Evolutionary conservation across 1,139 yeast genomes (phyloP).

Genomic region (Candida neerlandica): DNA sequence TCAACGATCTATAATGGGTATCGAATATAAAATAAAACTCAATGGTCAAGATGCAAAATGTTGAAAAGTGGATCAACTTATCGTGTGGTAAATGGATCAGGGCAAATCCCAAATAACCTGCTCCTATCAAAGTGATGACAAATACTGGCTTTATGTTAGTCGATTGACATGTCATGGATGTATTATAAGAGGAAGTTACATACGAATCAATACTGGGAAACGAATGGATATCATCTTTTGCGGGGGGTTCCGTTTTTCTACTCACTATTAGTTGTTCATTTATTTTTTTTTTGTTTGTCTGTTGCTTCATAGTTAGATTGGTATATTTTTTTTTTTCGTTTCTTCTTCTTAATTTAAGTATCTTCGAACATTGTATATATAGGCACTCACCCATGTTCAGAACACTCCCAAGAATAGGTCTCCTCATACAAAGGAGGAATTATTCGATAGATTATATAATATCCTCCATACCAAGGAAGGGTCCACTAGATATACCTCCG

Average conservation of each 20-base stretch:
- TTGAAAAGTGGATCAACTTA: conserved; percentile 52
- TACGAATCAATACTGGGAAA: conserved; percentile 7
- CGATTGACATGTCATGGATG: neutral
- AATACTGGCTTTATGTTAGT: conserved; percentile 26
- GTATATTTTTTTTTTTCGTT: neutral
- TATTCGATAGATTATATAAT: conserved; percentile 8
- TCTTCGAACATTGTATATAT: neutral
- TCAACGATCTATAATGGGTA: conserved; percentile 33
- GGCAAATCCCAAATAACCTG: conserved; percentile 56
- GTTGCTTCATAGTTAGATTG: no score
- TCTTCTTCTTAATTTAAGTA: neutral
- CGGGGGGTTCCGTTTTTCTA: neutral
- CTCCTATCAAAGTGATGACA: conserved; percentile 27
- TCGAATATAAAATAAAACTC: conserved; percentile 61
- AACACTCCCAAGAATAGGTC: neutral
- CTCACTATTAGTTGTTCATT: no score
- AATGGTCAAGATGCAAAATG: conserved; percentile 52
- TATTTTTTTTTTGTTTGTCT: no score
- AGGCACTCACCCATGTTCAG: neutral
- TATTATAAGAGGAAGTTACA: neutral
- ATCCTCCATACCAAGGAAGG: conserved; percentile 3
- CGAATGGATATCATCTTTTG: conserved; percentile 10
- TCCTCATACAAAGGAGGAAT: conserved; percentile 4
- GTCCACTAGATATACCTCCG: neutral
- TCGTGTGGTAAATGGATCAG: conserved; percentile 51